Conservation (phyloP, 345 rosid species). For the Aquilaria malaccensis region DNA sequence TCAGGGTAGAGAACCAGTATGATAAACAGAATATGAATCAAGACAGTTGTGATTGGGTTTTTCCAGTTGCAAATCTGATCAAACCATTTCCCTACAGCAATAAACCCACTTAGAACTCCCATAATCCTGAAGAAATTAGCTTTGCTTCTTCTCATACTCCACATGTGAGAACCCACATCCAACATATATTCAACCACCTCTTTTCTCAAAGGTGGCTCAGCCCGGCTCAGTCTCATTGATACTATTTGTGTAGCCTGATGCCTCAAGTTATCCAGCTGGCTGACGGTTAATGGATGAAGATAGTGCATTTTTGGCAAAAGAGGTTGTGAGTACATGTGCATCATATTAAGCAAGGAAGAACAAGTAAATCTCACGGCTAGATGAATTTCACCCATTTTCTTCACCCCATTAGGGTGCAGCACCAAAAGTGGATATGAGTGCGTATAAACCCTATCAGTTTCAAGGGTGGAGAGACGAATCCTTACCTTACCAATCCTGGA, state of each 20-base stretch:
- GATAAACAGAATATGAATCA: conserved; percentile 80
- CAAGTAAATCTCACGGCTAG: conserved; percentile 87
- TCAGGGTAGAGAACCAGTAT: conserved; percentile 86
- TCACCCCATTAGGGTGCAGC: conserved; percentile 68
- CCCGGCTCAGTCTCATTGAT: conserved; percentile 71
- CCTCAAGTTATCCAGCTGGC: conserved; percentile 83
- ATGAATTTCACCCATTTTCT: conserved; percentile 93
- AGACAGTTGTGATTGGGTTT: conserved; percentile 76
- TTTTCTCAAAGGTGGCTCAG: conserved; percentile 86
- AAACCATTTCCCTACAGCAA: conserved; percentile 92
- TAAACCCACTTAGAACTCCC: conserved; percentile 64
- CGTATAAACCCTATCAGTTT: conserved; percentile 83
- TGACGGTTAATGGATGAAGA: conserved; percentile 74
- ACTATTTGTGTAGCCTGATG: conserved; percentile 89
- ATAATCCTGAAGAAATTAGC: conserved; percentile 90
- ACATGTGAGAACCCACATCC: conserved; percentile 93
- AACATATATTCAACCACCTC: conserved; percentile 94
- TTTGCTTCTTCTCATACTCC: conserved; percentile 98
- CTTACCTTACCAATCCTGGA: conserved; percentile 76
- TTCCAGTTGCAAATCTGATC: conserved; percentile 92
- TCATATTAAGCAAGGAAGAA: conserved; percentile 82
- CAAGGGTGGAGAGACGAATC: conserved; percentile 86
- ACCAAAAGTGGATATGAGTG: conserved; percentile 86
- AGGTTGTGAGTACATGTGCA: conserved; percentile 83
- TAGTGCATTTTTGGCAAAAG: conserved; percentile 92